Evolutionary conservation across 106 monocot species (phyloP), one percentile per base, ranked within the genome.

Genomic region (Platanthera guangdongensis): DNA sequence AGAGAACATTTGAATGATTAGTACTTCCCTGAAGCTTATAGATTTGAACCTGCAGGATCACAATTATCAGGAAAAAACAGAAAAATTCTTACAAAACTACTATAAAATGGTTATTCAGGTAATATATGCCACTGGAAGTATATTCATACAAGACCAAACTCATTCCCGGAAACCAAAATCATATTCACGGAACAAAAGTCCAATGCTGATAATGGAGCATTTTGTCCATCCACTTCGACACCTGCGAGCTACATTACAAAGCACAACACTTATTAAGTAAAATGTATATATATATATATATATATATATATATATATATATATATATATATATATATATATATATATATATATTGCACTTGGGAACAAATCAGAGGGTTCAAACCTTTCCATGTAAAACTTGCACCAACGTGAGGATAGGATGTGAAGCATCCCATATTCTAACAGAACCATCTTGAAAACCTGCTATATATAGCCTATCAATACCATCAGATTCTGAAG

Each of bases 381-480:
- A 69, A 71, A 97, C 94, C 87, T 94, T 88, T 25, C 81, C 84
- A 78, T 90, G 82, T 59, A 94, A 81, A 65, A 82, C 68, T 85
- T 86, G 85, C 74, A 94, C 72, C 22, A 76, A 83, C 70, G 53
- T 70, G 52, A 97, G 74, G 21, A 87, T 54, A 46, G 94, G 91
- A 85, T 80, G 80, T 81, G 97, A 89, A 53, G 91, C 93, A 79
- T 97, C 89, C 91, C 94, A 97, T 83, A 97, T 85, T 82, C 91
- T 89, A 59, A 97, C 85, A 83, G 94, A 91, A 73, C 97, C 94
- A 91, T 97, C 97, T 81, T 94, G 86, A 85, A 94, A 97, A 49
- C 94, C 97, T 60, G 94, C 86, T 78, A 97, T 78, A 78, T 80
- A 97, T 75, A 97, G 53, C 81, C 85, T 94, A 77, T 84, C 84